Percentiles rank a stretch among this genome's conserved stretches.
These are phyloP conservation scores for Rubia tinctorum DNA, from an alignment of 305 asterid species.

Conservation along the genomic window DNA sequence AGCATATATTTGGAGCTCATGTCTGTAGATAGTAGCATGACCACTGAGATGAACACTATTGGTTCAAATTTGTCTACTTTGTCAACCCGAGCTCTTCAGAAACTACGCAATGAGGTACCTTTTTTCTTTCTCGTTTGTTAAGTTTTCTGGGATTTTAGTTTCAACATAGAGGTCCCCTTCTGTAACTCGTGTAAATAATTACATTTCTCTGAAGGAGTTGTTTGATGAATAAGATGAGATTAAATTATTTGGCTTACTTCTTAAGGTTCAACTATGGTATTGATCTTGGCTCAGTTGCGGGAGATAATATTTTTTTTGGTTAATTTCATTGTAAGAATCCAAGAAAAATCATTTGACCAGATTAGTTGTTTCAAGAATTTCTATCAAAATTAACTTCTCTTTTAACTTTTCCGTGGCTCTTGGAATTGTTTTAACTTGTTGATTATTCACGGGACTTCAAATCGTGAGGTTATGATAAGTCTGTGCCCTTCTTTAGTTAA, in stretches of 20 bases:
- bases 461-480: neutral
- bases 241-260: neutral
- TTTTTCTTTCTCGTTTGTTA: neutral
- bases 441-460: neutral
- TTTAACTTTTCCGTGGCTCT: neutral
- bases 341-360: neutral
- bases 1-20: constrained; percentile 96
- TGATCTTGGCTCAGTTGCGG: neutral
- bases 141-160: neutral
- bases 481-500: neutral
- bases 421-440: neutral
- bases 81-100: constrained; percentile 97
- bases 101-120: constrained; percentile 84
- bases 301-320: neutral
- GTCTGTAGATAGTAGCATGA: constrained; percentile 85
- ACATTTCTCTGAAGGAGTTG: neutral
- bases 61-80: constrained; percentile 81
- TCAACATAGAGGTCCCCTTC: neutral
- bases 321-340: neutral
- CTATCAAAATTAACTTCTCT: neutral
- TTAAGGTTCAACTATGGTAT: neutral
- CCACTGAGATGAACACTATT: constrained; percentile 77
- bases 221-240: neutral
- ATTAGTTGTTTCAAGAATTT: neutral
- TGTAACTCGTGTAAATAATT: neutral